Evolutionary conservation across 108 stramenopile species (phyloP), one percentile per base, ranked within the genome.

Genomic region (Nannochloropsis oceanica): DNA sequence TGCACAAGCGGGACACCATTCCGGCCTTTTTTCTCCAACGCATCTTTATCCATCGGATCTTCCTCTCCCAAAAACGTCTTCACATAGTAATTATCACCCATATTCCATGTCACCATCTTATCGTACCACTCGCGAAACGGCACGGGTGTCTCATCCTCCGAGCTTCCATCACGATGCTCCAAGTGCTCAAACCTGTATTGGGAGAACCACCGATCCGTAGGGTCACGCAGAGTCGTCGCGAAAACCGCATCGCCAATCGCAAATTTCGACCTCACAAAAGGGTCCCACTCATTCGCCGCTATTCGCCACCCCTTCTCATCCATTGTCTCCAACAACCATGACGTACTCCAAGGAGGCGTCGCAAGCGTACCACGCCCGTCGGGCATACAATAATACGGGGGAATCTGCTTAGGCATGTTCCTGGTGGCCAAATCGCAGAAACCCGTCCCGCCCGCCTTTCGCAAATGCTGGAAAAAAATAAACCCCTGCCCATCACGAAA

Each of bases 281-380:
- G 85, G n/a, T 89, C 89, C 89, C 89, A 89, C 88, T 89, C 89
- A 83, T 89, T 89, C 9, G 88, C 89, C n/a, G 89, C 86, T 24
- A 89, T 86, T 18, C 88, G 82, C 26, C 42, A 79, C n/a, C 81
- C 43, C 88, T 89, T 81, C 25, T 79, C 8, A 2, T 84, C 20
- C 85, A 89, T 86, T 22, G 80, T 42, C 20, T 42, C n/a, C 25
- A 89, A 27, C n/a, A 89, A 14, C 83, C 27, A 25, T 8, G 25
- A 25, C 27, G 79, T 50, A 84, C 0, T 44, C 89, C 89, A 89
- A 27, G 89, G 88, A 13, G 89, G 88, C 43, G 89, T 88, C 27
- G 89, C 89, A 81, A 89, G 86, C 22, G 44, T 44, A 42, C 89
- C 89, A n/a, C 88, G 42, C 25, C 85, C 43, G 82, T 89, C 89